phyloP scores from a whole-genome alignment of 176 grass and related monocot genomes.

The Oryza meridionalis region DNA sequence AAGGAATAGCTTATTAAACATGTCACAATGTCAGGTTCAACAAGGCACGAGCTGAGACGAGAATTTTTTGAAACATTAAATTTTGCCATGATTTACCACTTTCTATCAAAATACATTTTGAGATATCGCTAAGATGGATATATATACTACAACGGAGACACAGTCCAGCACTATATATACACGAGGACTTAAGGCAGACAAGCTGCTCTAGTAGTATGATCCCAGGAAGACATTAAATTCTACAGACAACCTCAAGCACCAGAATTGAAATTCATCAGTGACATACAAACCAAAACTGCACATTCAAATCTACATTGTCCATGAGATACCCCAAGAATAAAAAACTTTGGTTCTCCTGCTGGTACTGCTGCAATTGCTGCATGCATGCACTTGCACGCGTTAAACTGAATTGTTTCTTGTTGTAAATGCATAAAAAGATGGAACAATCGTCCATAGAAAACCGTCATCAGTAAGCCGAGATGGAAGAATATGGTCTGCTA shows the following conservation, averaged over 20 bases:
- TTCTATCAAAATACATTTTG: too few relatives aligned
- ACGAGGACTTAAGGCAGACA: too few relatives aligned
- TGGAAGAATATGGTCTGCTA: not conserved
- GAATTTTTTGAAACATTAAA: too few relatives aligned
- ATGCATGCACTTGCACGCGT: not conserved
- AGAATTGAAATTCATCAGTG: not conserved
- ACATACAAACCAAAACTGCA: not conserved
- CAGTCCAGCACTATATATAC: too few relatives aligned
- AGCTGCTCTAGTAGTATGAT: too few relatives aligned
- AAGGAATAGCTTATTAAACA: too few relatives aligned
- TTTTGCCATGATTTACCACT: too few relatives aligned
- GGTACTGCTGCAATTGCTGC: not conserved
- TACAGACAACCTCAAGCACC: slow-evolving; percentile 11
- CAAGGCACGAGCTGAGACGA: too few relatives aligned
- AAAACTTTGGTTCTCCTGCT: not conserved
- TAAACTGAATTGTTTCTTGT: not conserved
- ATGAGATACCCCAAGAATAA: too few relatives aligned
- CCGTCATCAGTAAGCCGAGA: not conserved
- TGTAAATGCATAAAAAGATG: not conserved
- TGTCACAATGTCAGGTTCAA: too few relatives aligned
- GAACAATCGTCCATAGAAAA: not conserved
- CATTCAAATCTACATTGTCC: slow-evolving; percentile 10
- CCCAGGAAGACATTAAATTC: not conserved
- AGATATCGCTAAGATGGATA: too few relatives aligned
- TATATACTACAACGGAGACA: too few relatives aligned